A percentile compares a stretch with the other conserved stretches of the same genome.
These are phyloP conservation scores for Verticillium albo-atrum DNA, from an alignment of 2,329 filamentous ascomycete genomes.

Conservation along the genomic window DNA sequence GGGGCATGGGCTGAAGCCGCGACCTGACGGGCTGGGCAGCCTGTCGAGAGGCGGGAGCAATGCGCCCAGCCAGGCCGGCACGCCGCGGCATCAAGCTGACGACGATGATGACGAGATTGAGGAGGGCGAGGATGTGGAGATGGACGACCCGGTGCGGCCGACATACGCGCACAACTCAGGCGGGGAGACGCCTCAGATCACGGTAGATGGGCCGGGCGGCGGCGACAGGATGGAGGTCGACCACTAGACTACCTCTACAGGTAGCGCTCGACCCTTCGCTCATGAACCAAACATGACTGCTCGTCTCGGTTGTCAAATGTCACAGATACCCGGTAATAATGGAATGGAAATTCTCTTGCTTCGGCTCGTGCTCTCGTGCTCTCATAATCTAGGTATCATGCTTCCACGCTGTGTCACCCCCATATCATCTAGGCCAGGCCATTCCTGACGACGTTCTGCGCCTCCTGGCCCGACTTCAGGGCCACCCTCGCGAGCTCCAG, in stretches of 20 bases:
- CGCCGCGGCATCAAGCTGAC: slow-evolving; percentile 24
- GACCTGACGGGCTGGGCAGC: slow-evolving; percentile 3
- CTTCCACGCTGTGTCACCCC: background rate
- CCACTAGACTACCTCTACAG: slow-evolving; percentile 24
- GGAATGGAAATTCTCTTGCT: background rate
- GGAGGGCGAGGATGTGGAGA: slow-evolving; percentile 53
- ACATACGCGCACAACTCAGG: slow-evolving; percentile 26
- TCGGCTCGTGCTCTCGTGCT: background rate
- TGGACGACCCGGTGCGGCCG: slow-evolving; percentile 41
- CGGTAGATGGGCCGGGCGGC: slow-evolving; percentile 41
- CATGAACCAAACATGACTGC: no score
- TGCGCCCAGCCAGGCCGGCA: slow-evolving; percentile 30
- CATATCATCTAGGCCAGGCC: background rate
- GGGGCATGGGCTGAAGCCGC: slow-evolving; percentile 22
- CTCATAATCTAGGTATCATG: background rate
- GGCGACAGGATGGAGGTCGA: slow-evolving; percentile 65
- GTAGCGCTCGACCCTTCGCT: no score
- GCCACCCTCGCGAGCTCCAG: slow-evolving; percentile 51
- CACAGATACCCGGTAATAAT: background rate
- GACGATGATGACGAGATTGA: slow-evolving; percentile 26
- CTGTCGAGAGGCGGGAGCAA: slow-evolving; percentile 33
- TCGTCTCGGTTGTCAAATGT: background rate
- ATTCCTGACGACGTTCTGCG: slow-evolving; percentile 8
- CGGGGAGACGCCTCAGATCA: slow-evolving; percentile 43
- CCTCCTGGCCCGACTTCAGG: slow-evolving; percentile 43